A percentile compares a stretch with the other conserved stretches of the same genome.
phyloP scores from a whole-genome alignment of 78 protist species.

The Acrasis kona region DNA sequence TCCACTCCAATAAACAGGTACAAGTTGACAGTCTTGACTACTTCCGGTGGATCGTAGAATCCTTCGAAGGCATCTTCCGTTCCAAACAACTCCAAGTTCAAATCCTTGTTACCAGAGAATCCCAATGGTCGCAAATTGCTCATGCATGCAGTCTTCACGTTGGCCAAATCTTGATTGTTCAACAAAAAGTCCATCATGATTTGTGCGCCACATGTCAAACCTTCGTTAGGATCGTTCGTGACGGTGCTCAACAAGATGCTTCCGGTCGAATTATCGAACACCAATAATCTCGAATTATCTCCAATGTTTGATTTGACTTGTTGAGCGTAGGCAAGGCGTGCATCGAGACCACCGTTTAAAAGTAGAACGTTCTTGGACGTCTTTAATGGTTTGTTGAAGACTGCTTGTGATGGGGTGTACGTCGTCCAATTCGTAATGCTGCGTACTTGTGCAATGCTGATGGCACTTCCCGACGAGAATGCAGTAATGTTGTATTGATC shows the following conservation, averaged over 20 bases:
- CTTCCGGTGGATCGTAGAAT: neutral
- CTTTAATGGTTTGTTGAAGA: neutral
- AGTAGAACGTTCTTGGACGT: neutral
- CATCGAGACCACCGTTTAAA: neutral
- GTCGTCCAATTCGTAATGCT: neutral
- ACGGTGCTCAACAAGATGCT: too few species aligned
- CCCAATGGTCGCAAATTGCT: neutral
- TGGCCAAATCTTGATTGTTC: too few species aligned
- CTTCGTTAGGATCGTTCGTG: neutral
- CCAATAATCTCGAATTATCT: neutral
- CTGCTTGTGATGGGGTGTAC: neutral
- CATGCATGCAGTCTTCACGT: neutral
- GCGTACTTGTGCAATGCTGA: neutral
- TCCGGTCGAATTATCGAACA: neutral
- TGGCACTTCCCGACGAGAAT: neutral
- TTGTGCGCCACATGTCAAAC: neutral
- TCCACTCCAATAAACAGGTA: neutral
- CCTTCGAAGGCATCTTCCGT: neutral
- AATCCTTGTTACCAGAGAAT: neutral
- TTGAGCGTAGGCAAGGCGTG: neutral
- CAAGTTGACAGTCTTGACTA: neutral
- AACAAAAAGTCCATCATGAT: neutral
- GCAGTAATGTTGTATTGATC: neutral
- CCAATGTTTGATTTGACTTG: neutral
- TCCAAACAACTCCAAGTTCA: neutral